These are phyloP conservation scores for Melanogaster broomeanus DNA, from an alignment of 768 basidiomycete genomes.

Conservation along the genomic window DNA sequence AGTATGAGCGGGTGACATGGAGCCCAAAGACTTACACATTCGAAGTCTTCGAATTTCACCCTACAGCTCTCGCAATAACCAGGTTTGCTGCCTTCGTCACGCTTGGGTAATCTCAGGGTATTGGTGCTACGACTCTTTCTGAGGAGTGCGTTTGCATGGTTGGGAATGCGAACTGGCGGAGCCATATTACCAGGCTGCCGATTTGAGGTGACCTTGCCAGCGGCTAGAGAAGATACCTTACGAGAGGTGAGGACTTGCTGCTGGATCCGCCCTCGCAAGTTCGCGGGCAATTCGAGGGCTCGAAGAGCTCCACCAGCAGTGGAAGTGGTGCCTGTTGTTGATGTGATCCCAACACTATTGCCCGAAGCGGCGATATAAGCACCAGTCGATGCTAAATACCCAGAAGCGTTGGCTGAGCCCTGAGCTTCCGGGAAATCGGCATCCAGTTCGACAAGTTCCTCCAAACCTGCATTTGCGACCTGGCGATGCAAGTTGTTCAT, in stretches of 20 bases:
- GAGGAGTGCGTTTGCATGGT: conserved; percentile 47
- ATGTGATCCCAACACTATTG: conserved; percentile 92
- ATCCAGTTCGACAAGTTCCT: conserved; percentile 45
- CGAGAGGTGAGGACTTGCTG: conserved; percentile 71
- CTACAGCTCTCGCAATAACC: conserved; percentile 99
- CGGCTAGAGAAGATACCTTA: conserved; percentile 39
- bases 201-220: conserved; percentile 26
- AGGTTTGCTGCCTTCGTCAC: conserved; percentile 86
- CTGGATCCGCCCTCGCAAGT: conserved; percentile 56
- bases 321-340: conserved; percentile 85
- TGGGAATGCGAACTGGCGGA: conserved; percentile 63
- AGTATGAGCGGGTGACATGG: not conserved
- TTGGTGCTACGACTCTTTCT: conserved; percentile 83
- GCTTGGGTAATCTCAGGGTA: conserved; percentile 69
- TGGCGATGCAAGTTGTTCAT: conserved; percentile 74
- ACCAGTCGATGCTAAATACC: conserved; percentile 60
- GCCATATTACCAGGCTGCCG: conserved; percentile 54
- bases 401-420: conserved; percentile 68
- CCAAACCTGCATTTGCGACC: conserved; percentile 39
- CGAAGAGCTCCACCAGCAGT: conserved; percentile 49
- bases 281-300: conserved; percentile 50
- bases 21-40: conserved; percentile 48
- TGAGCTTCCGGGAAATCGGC: conserved; percentile 35
- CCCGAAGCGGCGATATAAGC: conserved; percentile 90
- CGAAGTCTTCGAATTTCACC: conserved; percentile 85